Conservation (phyloP, 1,284 basidiomycete genomes). For the Ustilago sp. region DNA sequence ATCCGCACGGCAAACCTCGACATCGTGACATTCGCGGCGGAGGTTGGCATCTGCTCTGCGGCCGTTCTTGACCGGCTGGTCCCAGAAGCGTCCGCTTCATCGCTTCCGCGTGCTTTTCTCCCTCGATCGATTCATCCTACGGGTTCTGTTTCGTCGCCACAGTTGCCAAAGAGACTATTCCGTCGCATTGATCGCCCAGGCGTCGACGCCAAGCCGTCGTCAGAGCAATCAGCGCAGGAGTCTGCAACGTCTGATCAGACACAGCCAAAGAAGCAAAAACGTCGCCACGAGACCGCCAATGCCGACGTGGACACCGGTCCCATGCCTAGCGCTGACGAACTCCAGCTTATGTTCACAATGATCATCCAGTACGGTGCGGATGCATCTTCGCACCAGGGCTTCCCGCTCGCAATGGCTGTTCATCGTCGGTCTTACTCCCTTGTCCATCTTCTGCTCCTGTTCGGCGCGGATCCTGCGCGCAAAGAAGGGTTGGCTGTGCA, state of each 20-base stretch:
- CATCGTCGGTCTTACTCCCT: conserved; percentile 31
- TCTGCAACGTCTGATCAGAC: background rate
- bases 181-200: conserved; percentile 21
- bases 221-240: background rate
- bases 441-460: conserved; percentile 25
- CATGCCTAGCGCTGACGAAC: conserved; percentile 16
- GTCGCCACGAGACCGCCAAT: background rate
- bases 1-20: conserved; percentile 8
- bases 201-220: background rate
- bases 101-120: conserved; percentile 9
- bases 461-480: conserved; percentile 28
- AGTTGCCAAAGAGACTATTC: conserved; percentile 36
- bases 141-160: background rate
- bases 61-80: conserved; percentile 19
- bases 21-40: conserved; percentile 23
- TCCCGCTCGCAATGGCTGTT: conserved; percentile 43
- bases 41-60: conserved; percentile 28
- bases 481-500: conserved; percentile 40
- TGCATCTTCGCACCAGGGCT: conserved; percentile 37
- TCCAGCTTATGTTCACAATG: conserved; percentile 27
- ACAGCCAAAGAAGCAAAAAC: conserved; percentile 20
- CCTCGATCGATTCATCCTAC: background rate
- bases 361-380: conserved; percentile 23
- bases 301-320: background rate
- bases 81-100: background rate